Conservation (phyloP, 768 basidiomycete genomes). For the Termitomyces sp. region DNA sequence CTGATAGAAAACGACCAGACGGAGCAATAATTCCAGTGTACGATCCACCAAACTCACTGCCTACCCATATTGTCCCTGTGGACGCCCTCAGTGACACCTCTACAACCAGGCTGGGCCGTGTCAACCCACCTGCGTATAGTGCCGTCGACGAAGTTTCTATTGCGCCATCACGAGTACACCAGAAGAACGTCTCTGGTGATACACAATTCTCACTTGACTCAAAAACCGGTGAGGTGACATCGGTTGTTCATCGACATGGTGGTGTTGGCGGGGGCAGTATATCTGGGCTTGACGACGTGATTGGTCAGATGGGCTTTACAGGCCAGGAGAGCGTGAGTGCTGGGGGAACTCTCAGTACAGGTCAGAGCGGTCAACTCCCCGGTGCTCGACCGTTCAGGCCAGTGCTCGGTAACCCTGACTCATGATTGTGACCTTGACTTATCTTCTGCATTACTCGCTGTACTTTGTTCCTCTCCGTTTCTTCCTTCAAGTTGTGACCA, state of each 20-base stretch:
- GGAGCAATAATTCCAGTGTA: slow-evolving; percentile 29
- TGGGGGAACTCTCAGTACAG: slow-evolving; percentile 22
- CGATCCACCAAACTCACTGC: slow-evolving; percentile 31
- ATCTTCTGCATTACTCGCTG: too few species aligned
- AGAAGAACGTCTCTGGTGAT: slow-evolving; percentile 31
- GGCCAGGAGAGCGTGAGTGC: slow-evolving; percentile 11
- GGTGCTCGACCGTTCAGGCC: slow-evolving; percentile 9
- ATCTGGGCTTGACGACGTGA: slow-evolving; percentile 24
- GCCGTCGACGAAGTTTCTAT: slow-evolving; percentile 21
- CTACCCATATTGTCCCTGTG: slow-evolving; percentile 15
- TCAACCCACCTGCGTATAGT: slow-evolving; percentile 41
- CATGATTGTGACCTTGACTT: background rate
- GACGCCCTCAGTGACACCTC: slow-evolving; percentile 9
- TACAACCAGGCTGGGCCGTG: slow-evolving; percentile 17
- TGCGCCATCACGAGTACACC: slow-evolving; percentile 15
- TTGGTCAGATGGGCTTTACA: slow-evolving; percentile 21
- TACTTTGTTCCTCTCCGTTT: background rate
- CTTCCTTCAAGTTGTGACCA: background rate
- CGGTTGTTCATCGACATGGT: slow-evolving; percentile 11
- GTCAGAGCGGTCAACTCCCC: slow-evolving; percentile 14
- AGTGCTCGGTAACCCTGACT: slow-evolving; percentile 9
- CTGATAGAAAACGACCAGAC: slow-evolving; percentile 32
- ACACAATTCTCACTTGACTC: slow-evolving; percentile 30
- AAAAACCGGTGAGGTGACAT: slow-evolving; percentile 7
- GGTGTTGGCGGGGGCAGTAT: slow-evolving; percentile 16